A percentile compares a stretch with the other conserved stretches of the same genome.
These are phyloP conservation scores for Fusarium sublunatum DNA, from an alignment of 2,329 filamentous ascomycete genomes.

Conservation along the genomic window DNA sequence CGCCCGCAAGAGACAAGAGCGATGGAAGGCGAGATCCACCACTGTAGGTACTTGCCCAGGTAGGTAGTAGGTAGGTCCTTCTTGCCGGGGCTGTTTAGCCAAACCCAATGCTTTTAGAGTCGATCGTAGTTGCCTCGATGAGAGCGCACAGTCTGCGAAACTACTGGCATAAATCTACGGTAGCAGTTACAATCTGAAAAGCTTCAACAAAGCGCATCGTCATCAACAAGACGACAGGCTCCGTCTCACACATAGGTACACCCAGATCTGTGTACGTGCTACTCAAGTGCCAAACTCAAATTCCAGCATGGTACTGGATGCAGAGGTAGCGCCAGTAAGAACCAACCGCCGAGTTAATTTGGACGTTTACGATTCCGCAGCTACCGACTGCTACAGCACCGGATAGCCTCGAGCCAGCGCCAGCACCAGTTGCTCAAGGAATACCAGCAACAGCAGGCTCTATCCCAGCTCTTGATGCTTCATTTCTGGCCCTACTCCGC, in stretches of 20 bases:
- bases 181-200: background rate
- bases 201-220: background rate
- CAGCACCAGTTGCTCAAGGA: background rate
- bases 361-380: background rate
- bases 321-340: no score
- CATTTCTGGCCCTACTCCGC: conserved; percentile 13
- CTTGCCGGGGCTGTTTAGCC: background rate
- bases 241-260: background rate
- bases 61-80: background rate
- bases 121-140: background rate
- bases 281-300: conserved; percentile 7
- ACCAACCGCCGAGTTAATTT: background rate
- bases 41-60: background rate
- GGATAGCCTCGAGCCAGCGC: no score
- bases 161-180: background rate
- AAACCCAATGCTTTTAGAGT: background rate
- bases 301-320: background rate
- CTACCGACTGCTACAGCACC: background rate
- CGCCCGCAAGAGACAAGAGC: no score
- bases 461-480: background rate
- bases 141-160: background rate
- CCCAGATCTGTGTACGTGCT: background rate
- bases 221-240: background rate
- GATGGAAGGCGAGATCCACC: background rate
- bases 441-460: background rate